These are phyloP conservation scores for Rhizophagus sp. DNA, from an alignment of 192 early-diverging fungal genomes.

Conservation along the genomic window DNA sequence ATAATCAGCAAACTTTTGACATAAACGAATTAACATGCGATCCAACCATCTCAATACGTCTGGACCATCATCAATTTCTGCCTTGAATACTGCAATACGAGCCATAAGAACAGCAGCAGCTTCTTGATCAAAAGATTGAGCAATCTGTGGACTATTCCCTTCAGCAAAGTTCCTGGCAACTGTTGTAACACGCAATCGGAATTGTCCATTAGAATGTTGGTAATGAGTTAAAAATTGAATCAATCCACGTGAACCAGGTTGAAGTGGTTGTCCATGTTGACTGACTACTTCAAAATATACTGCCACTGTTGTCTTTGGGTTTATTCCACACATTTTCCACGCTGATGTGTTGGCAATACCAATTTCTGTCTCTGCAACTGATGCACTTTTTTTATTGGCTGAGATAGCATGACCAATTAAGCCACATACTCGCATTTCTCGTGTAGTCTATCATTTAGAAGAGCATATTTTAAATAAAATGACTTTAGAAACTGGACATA, in stretches of 20 bases:
- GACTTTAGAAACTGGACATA: too few species aligned
- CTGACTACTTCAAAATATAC: slow-evolving; percentile 97
- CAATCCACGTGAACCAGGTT: slow-evolving; percentile 81
- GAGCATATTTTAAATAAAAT: too few species aligned
- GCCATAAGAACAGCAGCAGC: slow-evolving; percentile 97
- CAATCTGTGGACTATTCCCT: slow-evolving; percentile 80
- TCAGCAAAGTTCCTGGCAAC: slow-evolving; percentile 87
- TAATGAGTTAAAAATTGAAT: slow-evolving; percentile 97
- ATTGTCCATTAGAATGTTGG: slow-evolving; percentile 90
- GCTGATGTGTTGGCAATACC: slow-evolving; percentile 94
- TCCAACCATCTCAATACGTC: slow-evolving; percentile 98
- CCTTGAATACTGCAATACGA: slow-evolving; percentile 95
- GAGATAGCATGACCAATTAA: slow-evolving; percentile 96
- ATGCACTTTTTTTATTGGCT: slow-evolving; percentile 83
- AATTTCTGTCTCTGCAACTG: slow-evolving; percentile 97
- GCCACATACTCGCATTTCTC: slow-evolving; percentile 94
- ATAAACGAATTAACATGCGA: slow-evolving; percentile 97
- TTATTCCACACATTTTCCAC: slow-evolving; percentile 93
- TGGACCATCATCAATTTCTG: slow-evolving; percentile 94
- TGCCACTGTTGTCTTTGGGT: slow-evolving; percentile 79
- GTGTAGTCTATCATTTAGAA: slow-evolving; percentile 65
- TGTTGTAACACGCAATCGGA: slow-evolving; percentile 91
- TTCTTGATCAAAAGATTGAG: slow-evolving; percentile 96
- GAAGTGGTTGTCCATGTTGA: slow-evolving; percentile 78
- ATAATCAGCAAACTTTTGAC: slow-evolving; percentile 96